Evolutionary conservation across 2,329 filamentous ascomycete genomes (phyloP).

Genomic region (Thelonectria blattea): DNA sequence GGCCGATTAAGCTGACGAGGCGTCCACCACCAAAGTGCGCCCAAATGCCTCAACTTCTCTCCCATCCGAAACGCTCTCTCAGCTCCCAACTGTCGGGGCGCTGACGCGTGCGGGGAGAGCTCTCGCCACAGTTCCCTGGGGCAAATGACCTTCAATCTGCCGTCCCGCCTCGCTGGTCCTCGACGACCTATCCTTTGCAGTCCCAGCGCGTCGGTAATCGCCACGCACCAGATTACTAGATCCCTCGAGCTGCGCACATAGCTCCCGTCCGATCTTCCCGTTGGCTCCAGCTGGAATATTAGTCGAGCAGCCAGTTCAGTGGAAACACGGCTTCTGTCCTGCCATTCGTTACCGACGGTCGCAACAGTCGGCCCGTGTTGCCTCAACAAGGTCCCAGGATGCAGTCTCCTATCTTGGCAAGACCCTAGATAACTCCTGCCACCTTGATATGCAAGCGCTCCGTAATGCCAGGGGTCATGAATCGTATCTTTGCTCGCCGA

Average conservation of each 20-base stretch:
- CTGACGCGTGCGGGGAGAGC: background rate
- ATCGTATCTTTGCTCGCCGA: background rate
- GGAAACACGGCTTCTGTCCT: background rate
- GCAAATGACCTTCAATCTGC: conserved; percentile 1
- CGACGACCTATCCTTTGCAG: conserved; percentile 5
- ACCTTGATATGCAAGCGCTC: background rate
- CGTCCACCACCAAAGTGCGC: background rate
- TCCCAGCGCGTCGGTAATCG: conserved; percentile 9
- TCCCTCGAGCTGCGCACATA: background rate
- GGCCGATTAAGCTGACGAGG: conserved; percentile 17
- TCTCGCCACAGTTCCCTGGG: conserved; percentile 4
- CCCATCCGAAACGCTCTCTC: background rate
- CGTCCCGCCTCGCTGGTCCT: background rate
- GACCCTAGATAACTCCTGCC: background rate
- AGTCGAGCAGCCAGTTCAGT: background rate
- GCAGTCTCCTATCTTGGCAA: background rate
- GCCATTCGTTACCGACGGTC: background rate
- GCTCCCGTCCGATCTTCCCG: conserved; percentile 12
- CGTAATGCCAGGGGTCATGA: background rate
- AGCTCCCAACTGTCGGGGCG: background rate
- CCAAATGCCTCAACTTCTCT: background rate
- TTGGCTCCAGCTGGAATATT: background rate
- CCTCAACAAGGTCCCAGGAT: background rate
- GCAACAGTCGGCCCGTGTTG: background rate
- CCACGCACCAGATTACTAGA: conserved; percentile 1